Base-by-base conservation (phyloP, 306 rosid genomes). In the Glycine latifolia region DNA sequence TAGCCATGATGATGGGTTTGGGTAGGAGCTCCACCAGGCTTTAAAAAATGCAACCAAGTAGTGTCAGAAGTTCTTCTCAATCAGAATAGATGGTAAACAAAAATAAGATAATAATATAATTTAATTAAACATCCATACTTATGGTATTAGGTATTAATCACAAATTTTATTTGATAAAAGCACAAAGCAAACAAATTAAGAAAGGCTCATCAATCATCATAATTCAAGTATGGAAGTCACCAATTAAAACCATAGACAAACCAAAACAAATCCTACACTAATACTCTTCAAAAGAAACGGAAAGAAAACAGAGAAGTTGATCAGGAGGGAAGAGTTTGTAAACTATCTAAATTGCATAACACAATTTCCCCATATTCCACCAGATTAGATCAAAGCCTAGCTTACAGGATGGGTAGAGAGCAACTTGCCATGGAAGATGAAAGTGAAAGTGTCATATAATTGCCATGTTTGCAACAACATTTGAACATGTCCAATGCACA, bases 21-120 rank as follows among this genome's bases (percentile, higher is more conserved):
- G 54, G 41, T 84, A 67, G 89, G 77, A 72, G 87, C 71, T 73
- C 94, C 94, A 74, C 85, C 90, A 39, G 91, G 79, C 98, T 94
- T 91, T 15, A 71, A n/a, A 65, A 77, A 59, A 56, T 67, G 80
- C 15, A 80, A 67, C 53, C 58, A 81, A 60, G 56, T 73, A 66
- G 56, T 73, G 69, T 86, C 83, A 86, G 50, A 54, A 59, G 15
- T 52, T 73, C 16, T 59, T 49, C 65, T 59, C 26, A 13, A 56
- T 52, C 20, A 56, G 61, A 75, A 10, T 41, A 52, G 33, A 79
- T 26, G 13, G 52, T n/a, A 71, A 17, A 79, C 14, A 58, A 16
- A 16, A 0, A 54, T 54, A 52, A 20, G 7, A 43, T 17, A 15
- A 26, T 26, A 26, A 26, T 26, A 26, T 26, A 26, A 59, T 11